A percentile compares a stretch with the other conserved stretches of the same genome.
phyloP scores from a whole-genome alignment of 2,329 filamentous ascomycete genomes.

The Colletotrichum sp. region DNA sequence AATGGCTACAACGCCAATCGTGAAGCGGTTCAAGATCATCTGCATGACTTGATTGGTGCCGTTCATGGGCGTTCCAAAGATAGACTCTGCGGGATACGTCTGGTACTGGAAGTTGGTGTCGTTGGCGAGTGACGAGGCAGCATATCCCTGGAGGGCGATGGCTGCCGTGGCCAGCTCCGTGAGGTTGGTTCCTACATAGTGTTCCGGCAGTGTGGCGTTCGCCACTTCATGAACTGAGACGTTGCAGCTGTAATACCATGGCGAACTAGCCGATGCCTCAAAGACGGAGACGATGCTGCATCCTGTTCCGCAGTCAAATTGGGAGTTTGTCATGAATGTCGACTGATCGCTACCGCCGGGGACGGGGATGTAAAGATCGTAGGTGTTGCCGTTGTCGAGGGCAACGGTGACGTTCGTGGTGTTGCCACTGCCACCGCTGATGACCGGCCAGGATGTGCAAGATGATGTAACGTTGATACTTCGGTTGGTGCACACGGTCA shows the following conservation, averaged over 20 bases:
- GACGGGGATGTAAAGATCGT: conserved; percentile 22
- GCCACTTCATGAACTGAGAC: conserved; percentile 36
- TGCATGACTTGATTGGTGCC: conserved; percentile 40
- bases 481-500: conserved; percentile 36
- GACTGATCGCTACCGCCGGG: conserved; percentile 37
- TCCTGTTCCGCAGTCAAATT: conserved; percentile 24
- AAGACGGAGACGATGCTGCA: conserved; percentile 39
- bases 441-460: conserved; percentile 36
- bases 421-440: conserved; percentile 34
- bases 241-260: conserved; percentile 49
- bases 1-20: conserved; percentile 38
- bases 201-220: conserved; percentile 39
- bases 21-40: conserved; percentile 37
- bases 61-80: conserved; percentile 36
- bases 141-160: conserved; percentile 47
- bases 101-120: conserved; percentile 35
- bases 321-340: conserved; percentile 38
- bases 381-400: conserved; percentile 19
- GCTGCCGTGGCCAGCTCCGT: conserved; percentile 36
- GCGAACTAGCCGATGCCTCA: conserved; percentile 36
- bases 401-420: conserved; percentile 30
- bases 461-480: conserved; percentile 31
- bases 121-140: conserved; percentile 24
- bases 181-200: conserved; percentile 38
- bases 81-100: conserved; percentile 45